A percentile compares a stretch with the other conserved stretches of the same genome.
Evolutionary conservation across 805 yeast genomes (phyloP).

Genomic region (Saccharomycopsis fermentans): DNA sequence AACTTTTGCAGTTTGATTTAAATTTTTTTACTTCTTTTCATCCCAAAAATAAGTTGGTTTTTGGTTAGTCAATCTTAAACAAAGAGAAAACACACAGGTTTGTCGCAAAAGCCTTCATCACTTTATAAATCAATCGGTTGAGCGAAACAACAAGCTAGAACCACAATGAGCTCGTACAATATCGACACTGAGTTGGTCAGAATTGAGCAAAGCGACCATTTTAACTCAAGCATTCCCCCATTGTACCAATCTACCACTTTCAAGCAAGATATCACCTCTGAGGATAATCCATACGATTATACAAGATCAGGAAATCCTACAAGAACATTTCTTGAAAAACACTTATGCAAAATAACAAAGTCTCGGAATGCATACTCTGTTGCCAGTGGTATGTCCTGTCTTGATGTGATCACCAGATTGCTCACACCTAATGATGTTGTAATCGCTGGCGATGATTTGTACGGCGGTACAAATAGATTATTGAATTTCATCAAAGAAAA

Average conservation of each 20-base stretch:
- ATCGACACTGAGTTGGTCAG: slow-evolving; percentile 65
- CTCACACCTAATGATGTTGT: slow-evolving; percentile 79
- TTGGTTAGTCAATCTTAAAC: no score
- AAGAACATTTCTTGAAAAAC: slow-evolving; percentile 67
- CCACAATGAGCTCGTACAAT: slow-evolving; percentile 26
- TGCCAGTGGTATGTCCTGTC: slow-evolving; percentile 86
- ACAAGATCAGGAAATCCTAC: slow-evolving; percentile 95
- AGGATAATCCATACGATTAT: slow-evolving; percentile 65
- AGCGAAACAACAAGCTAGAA: background rate
- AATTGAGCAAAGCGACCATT: slow-evolving; percentile 52
- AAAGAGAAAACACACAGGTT: no score
- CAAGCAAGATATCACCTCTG: slow-evolving; percentile 72
- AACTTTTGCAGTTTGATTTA: no score
- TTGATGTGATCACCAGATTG: slow-evolving; percentile 72
- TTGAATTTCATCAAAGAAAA: slow-evolving; percentile 59
- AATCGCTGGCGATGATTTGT: slow-evolving; percentile 88
- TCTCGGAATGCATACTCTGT: slow-evolving; percentile 76
- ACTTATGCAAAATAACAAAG: slow-evolving; percentile 61
- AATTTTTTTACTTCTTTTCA: no score
- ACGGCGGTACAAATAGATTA: slow-evolving; percentile 88
- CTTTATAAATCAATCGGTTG: no score
- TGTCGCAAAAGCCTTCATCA: no score
- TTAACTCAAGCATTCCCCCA: slow-evolving; percentile 78
- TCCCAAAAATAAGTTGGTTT: no score
- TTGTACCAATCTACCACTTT: slow-evolving; percentile 92